These are phyloP conservation scores for Magnolia kwangsiensis DNA, from an alignment of 164 flowering plant species.

Conservation along the genomic window DNA sequence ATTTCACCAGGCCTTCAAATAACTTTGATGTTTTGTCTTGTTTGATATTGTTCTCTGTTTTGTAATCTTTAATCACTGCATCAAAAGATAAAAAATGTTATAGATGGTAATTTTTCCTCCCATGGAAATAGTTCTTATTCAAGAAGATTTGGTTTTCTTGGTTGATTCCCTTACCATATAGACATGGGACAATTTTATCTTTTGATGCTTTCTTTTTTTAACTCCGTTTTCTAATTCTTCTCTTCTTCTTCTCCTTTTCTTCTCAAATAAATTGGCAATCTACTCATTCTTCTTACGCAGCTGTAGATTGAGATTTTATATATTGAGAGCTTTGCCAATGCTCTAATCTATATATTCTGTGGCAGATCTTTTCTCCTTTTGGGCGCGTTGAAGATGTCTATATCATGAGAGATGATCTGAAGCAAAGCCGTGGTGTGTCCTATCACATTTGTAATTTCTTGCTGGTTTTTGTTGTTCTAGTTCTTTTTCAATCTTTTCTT, in stretches of 20 bases:
- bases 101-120: not conserved
- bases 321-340: not conserved
- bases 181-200: not conserved
- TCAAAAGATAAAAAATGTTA: no score
- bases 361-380: constrained; percentile 78
- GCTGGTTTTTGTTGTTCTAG: not conserved
- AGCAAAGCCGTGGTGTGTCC: constrained; percentile 82
- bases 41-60: not conserved
- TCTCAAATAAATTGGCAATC: not conserved
- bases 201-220: not conserved
- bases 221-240: no score
- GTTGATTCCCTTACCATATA: not conserved
- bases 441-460: constrained; percentile 5
- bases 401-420: constrained; percentile 90
- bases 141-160: not conserved
- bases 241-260: not conserved
- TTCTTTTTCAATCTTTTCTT: not conserved
- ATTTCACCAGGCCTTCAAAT: not conserved
- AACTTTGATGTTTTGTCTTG: not conserved
- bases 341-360: not conserved
- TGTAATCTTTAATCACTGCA: not conserved
- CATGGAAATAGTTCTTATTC: not conserved
- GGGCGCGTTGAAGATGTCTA: constrained; percentile 97
- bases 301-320: not conserved
- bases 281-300: not conserved